Conservation (phyloP, 2,329 filamentous ascomycete species). For the Emergomyces orientalis region DNA sequence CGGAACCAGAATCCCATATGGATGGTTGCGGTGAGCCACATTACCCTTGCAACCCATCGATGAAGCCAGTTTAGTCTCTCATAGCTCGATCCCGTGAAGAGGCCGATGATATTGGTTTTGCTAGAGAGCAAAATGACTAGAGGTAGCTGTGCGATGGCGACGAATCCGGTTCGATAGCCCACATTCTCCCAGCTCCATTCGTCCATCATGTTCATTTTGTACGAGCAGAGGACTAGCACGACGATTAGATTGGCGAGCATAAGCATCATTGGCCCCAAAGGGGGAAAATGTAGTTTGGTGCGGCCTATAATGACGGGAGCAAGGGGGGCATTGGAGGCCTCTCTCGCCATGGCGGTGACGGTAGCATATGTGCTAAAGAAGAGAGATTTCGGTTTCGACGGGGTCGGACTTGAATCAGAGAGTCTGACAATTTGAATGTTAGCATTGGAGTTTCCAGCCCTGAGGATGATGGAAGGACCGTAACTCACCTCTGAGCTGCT, state of each 20-base stretch:
- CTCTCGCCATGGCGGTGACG: constrained; percentile 45
- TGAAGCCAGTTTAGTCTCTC: constrained; percentile 46
- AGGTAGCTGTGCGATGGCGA: constrained; percentile 46
- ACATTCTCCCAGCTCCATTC: constrained; percentile 47
- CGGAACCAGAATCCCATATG: constrained; percentile 48
- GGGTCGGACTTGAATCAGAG: constrained; percentile 34
- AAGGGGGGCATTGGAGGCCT: constrained; percentile 42
- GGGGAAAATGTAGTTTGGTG: constrained; percentile 30
- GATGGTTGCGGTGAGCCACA: constrained; percentile 46
- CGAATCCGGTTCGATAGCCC: constrained; percentile 47
- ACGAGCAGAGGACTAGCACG: constrained; percentile 48
- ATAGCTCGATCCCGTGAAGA: constrained; percentile 40
- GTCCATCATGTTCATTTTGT: constrained; percentile 43
- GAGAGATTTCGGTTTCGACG: constrained; percentile 46
- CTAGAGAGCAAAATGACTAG: constrained; percentile 48
- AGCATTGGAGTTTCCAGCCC: background rate
- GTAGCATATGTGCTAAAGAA: constrained; percentile 44
- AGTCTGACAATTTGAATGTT: constrained; percentile 31
- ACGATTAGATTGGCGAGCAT: constrained; percentile 40
- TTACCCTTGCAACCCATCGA: constrained; percentile 42
- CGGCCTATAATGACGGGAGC: constrained; percentile 26
- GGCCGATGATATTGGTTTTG: constrained; percentile 46
- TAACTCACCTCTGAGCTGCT: constrained; percentile 40
- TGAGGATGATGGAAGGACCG: background rate
- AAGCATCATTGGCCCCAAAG: constrained; percentile 30